phyloP scores from a whole-genome alignment of 306 rosid species.

The Corylus avellana region DNA sequence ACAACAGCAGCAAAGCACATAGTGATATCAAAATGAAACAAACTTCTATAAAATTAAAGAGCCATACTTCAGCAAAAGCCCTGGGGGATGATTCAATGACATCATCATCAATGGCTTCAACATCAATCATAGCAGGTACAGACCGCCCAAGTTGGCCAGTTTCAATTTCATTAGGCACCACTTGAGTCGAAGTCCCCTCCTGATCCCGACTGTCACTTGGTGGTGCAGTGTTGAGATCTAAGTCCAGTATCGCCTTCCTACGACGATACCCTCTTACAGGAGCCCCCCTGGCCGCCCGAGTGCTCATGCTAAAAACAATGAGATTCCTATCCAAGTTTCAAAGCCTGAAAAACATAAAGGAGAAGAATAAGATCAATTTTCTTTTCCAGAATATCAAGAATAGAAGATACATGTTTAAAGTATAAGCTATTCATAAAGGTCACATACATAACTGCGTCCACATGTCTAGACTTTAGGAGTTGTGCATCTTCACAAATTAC shows the following conservation, averaged over 20 bases:
- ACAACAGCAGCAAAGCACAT: conserved; percentile 1
- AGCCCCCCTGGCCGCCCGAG: conserved; percentile 33
- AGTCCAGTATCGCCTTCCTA: conserved; percentile 40
- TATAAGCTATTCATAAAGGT: not conserved
- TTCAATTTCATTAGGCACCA: conserved; percentile 21
- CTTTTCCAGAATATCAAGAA: not conserved
- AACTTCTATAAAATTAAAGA: not conserved
- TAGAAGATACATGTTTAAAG: not conserved
- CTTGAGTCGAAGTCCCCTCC: conserved; percentile 45
- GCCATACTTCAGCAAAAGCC: conserved; percentile 80
- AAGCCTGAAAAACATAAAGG: conserved; percentile 12
- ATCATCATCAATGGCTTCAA: conserved; percentile 91
- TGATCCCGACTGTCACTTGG: conserved; percentile 45
- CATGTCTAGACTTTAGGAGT: not conserved
- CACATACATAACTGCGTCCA: not conserved
- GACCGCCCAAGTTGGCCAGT: conserved; percentile 27
- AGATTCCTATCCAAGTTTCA: not conserved
- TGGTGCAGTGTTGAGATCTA: conserved; percentile 53
- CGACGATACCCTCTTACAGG: conserved; percentile 34
- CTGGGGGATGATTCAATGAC: conserved; percentile 71
- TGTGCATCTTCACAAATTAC: not conserved
- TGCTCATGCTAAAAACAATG: conserved; percentile 33
- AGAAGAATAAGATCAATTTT: not conserved
- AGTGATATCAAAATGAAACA: conserved; percentile 12
- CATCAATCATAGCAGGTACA: conserved; percentile 55